A percentile compares a stretch with the other conserved stretches of the same genome.
Conservation (phyloP, 164 flowering plant species). For the Malania oleifera region DNA sequence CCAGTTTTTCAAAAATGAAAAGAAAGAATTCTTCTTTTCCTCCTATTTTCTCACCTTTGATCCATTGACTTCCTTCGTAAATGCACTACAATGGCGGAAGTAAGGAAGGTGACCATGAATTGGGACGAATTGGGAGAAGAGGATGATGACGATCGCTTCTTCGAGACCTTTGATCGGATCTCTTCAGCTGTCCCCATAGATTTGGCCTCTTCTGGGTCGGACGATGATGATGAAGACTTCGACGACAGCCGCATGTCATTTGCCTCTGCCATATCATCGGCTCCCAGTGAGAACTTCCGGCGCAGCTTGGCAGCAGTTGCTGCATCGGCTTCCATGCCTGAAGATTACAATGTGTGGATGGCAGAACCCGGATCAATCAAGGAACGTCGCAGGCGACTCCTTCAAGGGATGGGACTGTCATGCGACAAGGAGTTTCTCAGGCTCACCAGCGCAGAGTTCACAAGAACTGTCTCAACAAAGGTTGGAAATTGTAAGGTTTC, state of each 20-base stretch:
- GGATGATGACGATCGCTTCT: constrained; percentile 61
- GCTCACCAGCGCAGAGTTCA: constrained; percentile 22
- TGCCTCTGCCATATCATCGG: constrained; percentile 44
- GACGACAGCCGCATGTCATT: constrained; percentile 73
- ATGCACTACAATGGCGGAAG: constrained; percentile 24
- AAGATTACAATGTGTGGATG: constrained; percentile 71
- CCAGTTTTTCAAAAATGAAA: too few species aligned
- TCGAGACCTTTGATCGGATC: constrained; percentile 55
- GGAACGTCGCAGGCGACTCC: constrained; percentile 66
- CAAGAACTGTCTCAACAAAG: constrained; percentile 18
- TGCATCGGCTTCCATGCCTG: constrained; percentile 11
- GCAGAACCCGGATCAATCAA: constrained; percentile 60
- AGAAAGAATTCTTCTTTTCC: too few species aligned
- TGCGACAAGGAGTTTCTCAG: constrained; percentile 33
- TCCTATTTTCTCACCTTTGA: not conserved
- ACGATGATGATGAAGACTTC: constrained; percentile 53
- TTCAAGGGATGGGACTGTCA: constrained; percentile 71
- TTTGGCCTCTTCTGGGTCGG: constrained; percentile 43
- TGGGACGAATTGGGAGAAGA: constrained; percentile 53
- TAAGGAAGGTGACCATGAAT: constrained; percentile 50
- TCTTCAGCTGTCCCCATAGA: constrained; percentile 46
- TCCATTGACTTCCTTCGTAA: not conserved
- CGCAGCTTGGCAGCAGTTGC: constrained; percentile 3
- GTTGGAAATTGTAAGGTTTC: constrained; percentile 1
- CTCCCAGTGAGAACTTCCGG: constrained; percentile 9